Evolutionary conservation across 495 filamentous ascomycete genomes (phyloP), one percentile per base, ranked within the genome.

Genomic region (Penicillium tannophilum): DNA sequence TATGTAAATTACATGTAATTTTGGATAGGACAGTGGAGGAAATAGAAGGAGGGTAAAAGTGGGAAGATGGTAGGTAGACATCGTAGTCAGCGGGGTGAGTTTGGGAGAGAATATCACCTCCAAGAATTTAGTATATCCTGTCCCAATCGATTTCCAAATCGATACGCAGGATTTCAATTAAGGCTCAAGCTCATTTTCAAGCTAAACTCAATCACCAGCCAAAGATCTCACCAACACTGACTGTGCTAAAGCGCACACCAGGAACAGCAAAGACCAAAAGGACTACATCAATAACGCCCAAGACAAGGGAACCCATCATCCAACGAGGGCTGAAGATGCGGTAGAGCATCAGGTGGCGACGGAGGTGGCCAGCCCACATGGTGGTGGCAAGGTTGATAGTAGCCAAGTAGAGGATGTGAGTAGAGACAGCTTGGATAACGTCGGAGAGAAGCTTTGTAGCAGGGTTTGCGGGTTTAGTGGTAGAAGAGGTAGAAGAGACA

Each of bases 301-400:
- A 61, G 36, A 88, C 85, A 2, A 78, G 77, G 0, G 89, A 89
- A 2, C 89, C 91, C 61, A 90, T 83, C 90, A 98, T 91, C 72
- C 92, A 98, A 36, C 92, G 71, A 33, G 94, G 94, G 70, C 79
- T 86, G 63, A 98, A 98, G 52, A 98, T 91, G n/a, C 95, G 85
- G 74, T 93, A 97, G 31, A 98, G 79, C 95, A 98, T 98, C 47
- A 98, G 78, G 76, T 99, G 94, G 50, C 94, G 81, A 39, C 95
- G 78, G 52, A 99, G 76, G 65, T 90, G 84, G 7, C 90, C 92
- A 0, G 93, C 91, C 88, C 91, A 96, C 72, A 90, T 86, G 60
- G 89, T 92, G 4, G 91, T 96, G 0, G 91, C 90, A 11, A 94
- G 75, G 36, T 87, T 86, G 65, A 97, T 84, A 26, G 88, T 86